Evolutionary conservation across 1,284 basidiomycete genomes (phyloP), one percentile per base, ranked within the genome.

Genomic region (Cryptococcus wingfieldii): DNA sequence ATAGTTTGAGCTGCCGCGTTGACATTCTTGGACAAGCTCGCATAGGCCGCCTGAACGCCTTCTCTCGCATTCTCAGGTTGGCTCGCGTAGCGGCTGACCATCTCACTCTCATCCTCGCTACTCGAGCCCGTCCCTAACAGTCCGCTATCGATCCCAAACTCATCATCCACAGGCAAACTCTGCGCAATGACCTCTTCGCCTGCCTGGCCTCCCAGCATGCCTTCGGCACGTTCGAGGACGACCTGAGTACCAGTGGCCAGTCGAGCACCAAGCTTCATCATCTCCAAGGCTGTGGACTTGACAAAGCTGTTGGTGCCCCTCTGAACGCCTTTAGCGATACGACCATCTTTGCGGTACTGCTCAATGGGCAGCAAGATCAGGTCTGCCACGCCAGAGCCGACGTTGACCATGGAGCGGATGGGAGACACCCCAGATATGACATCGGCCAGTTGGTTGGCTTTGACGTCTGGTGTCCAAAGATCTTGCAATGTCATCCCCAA

Each of bases 391-490:
- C 95, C 95, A 19, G 91, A 90, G 12, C 96, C 95, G 44, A 98
- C 91, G 63, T 98, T 98, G 64, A 98, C 94, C 58, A 92, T 83
- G 0, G 91, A 96, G 25, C 93, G 87, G 62, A 99, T 91, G 0
- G 96, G 95, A 3, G 93, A 84, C 1, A 98, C 89, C 3, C 95
- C 95, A n/a, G 93, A 93, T 46, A 99, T 89, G 47, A 98, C 90
- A 65, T 98, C 95, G 5, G 91, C 90, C 6, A 99, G 82, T 70
- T 98, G 96, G 27, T 96, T 97, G 2, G 95, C 92, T 75, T 98
- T 98, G 54, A 99, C 94, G 74, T 99, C 96, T 2, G 95, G 96
- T 1, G 95, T 97, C 96, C 96, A 99, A 37, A 98, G 81, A 70
- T 98, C 95, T 69, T 98, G 95, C 31, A 99, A 80, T 50, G 90